phyloP scores from a whole-genome alignment of 1,139 yeast species.

The Saccharomyces hybrid region DNA sequence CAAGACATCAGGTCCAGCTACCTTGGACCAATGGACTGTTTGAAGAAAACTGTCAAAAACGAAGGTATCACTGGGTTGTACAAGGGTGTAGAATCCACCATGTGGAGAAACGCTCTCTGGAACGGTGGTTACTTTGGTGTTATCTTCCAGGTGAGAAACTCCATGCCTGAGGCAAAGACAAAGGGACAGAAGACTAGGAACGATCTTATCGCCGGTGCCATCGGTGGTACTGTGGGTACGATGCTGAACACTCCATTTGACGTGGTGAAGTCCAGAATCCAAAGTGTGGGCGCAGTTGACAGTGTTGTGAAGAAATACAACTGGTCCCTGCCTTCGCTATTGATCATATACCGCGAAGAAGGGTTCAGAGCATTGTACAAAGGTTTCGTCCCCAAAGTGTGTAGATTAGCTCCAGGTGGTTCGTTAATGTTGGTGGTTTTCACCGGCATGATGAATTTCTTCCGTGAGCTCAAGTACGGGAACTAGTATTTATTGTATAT shows the following conservation, averaged over 20 bases:
- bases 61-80: constrained; percentile 83
- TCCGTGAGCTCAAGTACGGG: constrained; percentile 41
- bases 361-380: constrained; percentile 83
- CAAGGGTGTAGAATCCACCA: constrained; percentile 91
- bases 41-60: constrained; percentile 57
- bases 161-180: constrained; percentile 72
- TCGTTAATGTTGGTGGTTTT: constrained; percentile 94
- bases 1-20: constrained; percentile 82
- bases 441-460: constrained; percentile 90
- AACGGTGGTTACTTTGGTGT: constrained; percentile 97
- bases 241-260: constrained; percentile 92
- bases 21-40: constrained; percentile 80
- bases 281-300: constrained; percentile 44
- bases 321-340: constrained; percentile 83
- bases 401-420: constrained; percentile 98
- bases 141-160: constrained; percentile 73
- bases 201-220: constrained; percentile 84
- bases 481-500: neutral
- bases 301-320: constrained; percentile 69
- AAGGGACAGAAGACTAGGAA: constrained; percentile 68
- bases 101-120: constrained; percentile 97
- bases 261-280: constrained; percentile 95
- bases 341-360: constrained; percentile 77
- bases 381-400: constrained; percentile 94
- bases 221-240: constrained; percentile 97